Evolutionary conservation across 1,284 basidiomycete genomes (phyloP).

Genomic region (Moesziomyces antarcticus): DNA sequence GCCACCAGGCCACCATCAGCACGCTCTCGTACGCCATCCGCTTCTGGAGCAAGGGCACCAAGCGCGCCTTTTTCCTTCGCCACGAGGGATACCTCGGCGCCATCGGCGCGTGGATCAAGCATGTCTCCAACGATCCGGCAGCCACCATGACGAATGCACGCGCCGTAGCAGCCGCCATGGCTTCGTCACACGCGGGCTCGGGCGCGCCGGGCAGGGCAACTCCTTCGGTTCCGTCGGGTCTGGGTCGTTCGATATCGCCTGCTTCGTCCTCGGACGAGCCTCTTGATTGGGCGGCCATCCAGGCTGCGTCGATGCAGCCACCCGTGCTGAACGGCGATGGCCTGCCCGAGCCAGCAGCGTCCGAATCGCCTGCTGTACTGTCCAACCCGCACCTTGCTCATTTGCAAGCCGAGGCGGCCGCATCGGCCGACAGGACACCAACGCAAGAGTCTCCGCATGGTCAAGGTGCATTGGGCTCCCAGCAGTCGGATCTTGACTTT

Average conservation of each 20-base stretch:
- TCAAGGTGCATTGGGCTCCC: conserved; percentile 20
- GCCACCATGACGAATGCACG: conserved; percentile 15
- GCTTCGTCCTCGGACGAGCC: conserved; percentile 28
- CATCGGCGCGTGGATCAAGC: conserved; percentile 67
- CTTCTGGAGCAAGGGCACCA: conserved; percentile 99
- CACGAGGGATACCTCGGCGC: conserved; percentile 97
- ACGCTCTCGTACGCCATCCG: conserved; percentile 98
- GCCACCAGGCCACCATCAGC: conserved; percentile 95
- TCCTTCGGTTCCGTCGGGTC: conserved; percentile 24
- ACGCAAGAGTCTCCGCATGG: conserved; percentile 34
- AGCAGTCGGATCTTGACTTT: conserved; percentile 41
- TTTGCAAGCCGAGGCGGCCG: conserved; percentile 10
- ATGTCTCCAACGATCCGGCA: conserved; percentile 48
- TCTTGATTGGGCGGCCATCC: conserved; percentile 31
- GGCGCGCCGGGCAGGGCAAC: conserved; percentile 23
- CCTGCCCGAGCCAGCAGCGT: conserved; percentile 18
- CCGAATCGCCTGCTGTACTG: conserved; percentile 2
- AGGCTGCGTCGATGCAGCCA: conserved; percentile 17
- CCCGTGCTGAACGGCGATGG: conserved; percentile 34
- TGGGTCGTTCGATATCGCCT: conserved; percentile 29
- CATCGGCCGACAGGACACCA: conserved; percentile 26
- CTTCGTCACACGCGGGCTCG: conserved; percentile 8
- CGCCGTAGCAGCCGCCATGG: conserved; percentile 30
- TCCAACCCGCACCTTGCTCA: conserved; percentile 19
- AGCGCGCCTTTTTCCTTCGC: conserved; percentile 92